phyloP scores from a whole-genome alignment of 768 basidiomycete genomes.

The Panus rudis region DNA sequence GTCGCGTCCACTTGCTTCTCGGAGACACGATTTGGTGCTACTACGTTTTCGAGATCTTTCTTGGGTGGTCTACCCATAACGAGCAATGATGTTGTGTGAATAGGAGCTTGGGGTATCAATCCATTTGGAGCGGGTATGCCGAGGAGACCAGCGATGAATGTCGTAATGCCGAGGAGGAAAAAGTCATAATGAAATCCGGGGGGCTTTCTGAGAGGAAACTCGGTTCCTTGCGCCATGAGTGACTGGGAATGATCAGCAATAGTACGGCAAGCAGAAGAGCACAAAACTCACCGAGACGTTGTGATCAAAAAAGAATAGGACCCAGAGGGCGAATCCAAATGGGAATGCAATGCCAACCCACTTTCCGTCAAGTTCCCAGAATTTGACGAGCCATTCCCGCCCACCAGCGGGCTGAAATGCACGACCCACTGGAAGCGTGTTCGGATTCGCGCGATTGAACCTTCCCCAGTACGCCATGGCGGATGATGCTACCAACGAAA shows the following conservation, averaged over 20 bases:
- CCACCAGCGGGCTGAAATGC: slow-evolving; percentile 69
- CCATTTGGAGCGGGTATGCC: slow-evolving; percentile 86
- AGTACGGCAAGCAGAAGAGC: background rate
- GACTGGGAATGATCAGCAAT: slow-evolving; percentile 41
- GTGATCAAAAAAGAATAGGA: slow-evolving; percentile 93
- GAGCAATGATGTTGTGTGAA: slow-evolving; percentile 81
- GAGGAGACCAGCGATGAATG: slow-evolving; percentile 81
- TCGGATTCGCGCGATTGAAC: slow-evolving; percentile 52
- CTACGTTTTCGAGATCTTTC: slow-evolving; percentile 31
- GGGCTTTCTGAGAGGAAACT: slow-evolving; percentile 86
- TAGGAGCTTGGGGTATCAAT: slow-evolving; percentile 81
- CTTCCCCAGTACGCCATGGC: slow-evolving; percentile 84
- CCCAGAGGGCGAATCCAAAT: slow-evolving; percentile 83
- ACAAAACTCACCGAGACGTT: slow-evolving; percentile 70
- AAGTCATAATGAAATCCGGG: slow-evolving; percentile 86
- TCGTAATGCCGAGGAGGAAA: slow-evolving; percentile 85
- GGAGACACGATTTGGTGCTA: slow-evolving; percentile 15
- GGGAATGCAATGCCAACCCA: slow-evolving; percentile 89
- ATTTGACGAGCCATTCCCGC: slow-evolving; percentile 76
- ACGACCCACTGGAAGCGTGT: slow-evolving; percentile 60
- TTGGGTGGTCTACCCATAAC: slow-evolving; percentile 48
- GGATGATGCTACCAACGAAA: slow-evolving; percentile 69
- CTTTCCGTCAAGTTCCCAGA: slow-evolving; percentile 83
- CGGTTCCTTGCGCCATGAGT: slow-evolving; percentile 84
- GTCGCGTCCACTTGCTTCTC: no score